A percentile compares a stretch with the other conserved stretches of the same genome.
Conservation (phyloP, 1,284 basidiomycete genomes). For the Phenoliferia sp. region DNA sequence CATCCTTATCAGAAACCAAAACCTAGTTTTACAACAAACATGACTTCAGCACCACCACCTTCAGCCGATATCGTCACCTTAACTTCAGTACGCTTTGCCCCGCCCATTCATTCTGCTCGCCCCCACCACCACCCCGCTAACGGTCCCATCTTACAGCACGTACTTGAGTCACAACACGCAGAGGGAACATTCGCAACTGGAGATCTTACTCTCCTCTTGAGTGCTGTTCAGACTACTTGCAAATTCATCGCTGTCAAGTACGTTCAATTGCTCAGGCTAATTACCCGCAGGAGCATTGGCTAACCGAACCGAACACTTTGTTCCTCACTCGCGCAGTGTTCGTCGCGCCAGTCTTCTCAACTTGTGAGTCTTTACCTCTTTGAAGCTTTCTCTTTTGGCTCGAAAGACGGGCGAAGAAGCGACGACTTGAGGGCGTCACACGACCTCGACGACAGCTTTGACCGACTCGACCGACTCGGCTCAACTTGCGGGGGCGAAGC, state of each 20-base stretch:
- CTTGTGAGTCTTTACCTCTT: constrained; percentile 57
- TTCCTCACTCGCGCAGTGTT: constrained; percentile 4
- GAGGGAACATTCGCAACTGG: constrained; percentile 59
- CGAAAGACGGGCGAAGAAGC: background rate
- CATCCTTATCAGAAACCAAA: no score
- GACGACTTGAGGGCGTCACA: background rate
- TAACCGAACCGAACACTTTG: background rate
- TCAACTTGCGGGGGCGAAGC: no score
- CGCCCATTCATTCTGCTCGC: no score
- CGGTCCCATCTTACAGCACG: constrained; percentile 15
- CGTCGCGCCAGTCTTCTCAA: constrained; percentile 96
- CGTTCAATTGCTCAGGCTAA: constrained; percentile 46
- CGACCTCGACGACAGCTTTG: background rate
- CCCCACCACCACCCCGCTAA: background rate
- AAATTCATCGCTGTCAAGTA: constrained; percentile 89
- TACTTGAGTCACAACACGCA: constrained; percentile 23
- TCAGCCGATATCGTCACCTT: constrained; percentile 32
- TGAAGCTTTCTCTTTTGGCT: background rate
- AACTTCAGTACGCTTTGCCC: constrained; percentile 16
- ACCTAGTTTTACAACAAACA: no score
- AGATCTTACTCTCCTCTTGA: constrained; percentile 89
- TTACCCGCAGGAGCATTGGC: background rate
- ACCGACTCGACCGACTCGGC: no score
- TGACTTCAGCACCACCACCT: background rate
- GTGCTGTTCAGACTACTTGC: constrained; percentile 86